A percentile compares a stretch with the other conserved stretches of the same genome.
These are phyloP conservation scores for Tubosaeta sp. DNA, from an alignment of 768 basidiomycete genomes.

Conservation along the genomic window DNA sequence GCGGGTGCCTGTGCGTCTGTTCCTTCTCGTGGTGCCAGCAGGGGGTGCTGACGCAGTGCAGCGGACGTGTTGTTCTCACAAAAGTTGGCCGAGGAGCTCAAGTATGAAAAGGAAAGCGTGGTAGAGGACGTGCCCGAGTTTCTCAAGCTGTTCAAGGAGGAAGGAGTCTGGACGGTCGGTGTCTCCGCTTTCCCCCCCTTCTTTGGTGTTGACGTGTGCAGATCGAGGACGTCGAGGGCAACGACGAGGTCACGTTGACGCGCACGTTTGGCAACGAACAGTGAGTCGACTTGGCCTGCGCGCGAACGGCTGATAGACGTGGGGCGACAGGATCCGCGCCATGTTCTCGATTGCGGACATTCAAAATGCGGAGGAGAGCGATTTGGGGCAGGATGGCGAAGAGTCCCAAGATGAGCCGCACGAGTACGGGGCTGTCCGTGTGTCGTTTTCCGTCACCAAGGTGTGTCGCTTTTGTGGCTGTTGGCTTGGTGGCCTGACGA, in stretches of 20 bases:
- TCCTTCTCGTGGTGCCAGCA: not conserved
- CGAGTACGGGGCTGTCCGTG: constrained; percentile 59
- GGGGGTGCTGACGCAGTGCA: constrained; percentile 19
- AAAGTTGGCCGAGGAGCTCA: constrained; percentile 77
- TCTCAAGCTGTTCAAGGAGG: constrained; percentile 64
- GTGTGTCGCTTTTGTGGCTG: constrained; percentile 30
- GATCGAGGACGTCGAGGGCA: constrained; percentile 66
- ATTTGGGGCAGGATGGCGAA: constrained; percentile 38
- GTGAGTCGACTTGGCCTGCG: constrained; percentile 43
- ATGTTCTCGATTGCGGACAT: constrained; percentile 94
- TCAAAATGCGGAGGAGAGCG: constrained; percentile 43
- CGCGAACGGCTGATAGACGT: not conserved
- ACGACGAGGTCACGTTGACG: constrained; percentile 78
- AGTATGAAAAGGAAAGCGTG: constrained; percentile 72
- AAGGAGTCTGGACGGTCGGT: constrained; percentile 74
- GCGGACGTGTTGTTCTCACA: constrained; percentile 73
- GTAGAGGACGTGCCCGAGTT: constrained; percentile 61
- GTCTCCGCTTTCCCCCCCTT: too few species aligned
- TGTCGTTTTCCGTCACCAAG: constrained; percentile 83
- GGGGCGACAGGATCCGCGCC: constrained; percentile 66
- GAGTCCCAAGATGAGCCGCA: constrained; percentile 27
- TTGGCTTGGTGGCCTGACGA: not conserved
- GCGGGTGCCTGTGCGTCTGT: constrained; percentile 42
- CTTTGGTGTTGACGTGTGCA: constrained; percentile 22
- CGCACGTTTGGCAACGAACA: constrained; percentile 88